Percentiles rank a stretch among this genome's conserved stretches.
Conservation (phyloP, 2,329 filamentous ascomycete species). For the Exophiala calicioides region DNA sequence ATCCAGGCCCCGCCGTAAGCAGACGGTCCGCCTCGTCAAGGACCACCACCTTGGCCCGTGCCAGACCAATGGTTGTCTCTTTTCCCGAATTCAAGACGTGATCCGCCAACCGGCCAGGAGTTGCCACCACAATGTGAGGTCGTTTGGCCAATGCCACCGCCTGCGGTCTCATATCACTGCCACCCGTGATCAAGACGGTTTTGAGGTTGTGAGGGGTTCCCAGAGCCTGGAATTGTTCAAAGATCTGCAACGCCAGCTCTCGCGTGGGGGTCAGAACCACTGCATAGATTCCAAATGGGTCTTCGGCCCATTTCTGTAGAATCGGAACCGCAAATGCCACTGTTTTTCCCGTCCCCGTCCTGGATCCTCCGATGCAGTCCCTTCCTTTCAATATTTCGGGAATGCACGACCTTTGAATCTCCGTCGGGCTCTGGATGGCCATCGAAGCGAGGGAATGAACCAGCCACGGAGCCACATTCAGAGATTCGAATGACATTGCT, state of each 20-base stretch:
- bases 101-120: slow-evolving; percentile 87
- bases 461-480: slow-evolving; percentile 83
- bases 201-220: slow-evolving; percentile 86
- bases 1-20: slow-evolving; percentile 71
- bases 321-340: slow-evolving; percentile 94
- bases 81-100: slow-evolving; percentile 89
- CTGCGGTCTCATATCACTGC: slow-evolving; percentile 87
- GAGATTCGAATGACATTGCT: slow-evolving; percentile 73
- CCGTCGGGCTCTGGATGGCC: slow-evolving; percentile 85
- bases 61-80: slow-evolving; percentile 81
- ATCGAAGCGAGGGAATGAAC: slow-evolving; percentile 73
- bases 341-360: slow-evolving; percentile 96
- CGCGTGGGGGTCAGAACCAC: slow-evolving; percentile 86
- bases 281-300: slow-evolving; percentile 88
- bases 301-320: slow-evolving; percentile 86
- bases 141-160: slow-evolving; percentile 78
- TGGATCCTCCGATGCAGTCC: slow-evolving; percentile 91
- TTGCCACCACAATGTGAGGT: slow-evolving; percentile 92
- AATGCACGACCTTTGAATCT: slow-evolving; percentile 90
- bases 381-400: slow-evolving; percentile 86
- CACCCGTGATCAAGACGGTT: slow-evolving; percentile 84
- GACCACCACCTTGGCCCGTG: slow-evolving; percentile 79
- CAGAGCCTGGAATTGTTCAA: slow-evolving; percentile 92
- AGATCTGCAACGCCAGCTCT: slow-evolving; percentile 93
- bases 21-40: slow-evolving; percentile 95